These are phyloP conservation scores for Kentomonas sorsogonicus DNA, from an alignment of 208 protist species.

Conservation along the genomic window DNA sequence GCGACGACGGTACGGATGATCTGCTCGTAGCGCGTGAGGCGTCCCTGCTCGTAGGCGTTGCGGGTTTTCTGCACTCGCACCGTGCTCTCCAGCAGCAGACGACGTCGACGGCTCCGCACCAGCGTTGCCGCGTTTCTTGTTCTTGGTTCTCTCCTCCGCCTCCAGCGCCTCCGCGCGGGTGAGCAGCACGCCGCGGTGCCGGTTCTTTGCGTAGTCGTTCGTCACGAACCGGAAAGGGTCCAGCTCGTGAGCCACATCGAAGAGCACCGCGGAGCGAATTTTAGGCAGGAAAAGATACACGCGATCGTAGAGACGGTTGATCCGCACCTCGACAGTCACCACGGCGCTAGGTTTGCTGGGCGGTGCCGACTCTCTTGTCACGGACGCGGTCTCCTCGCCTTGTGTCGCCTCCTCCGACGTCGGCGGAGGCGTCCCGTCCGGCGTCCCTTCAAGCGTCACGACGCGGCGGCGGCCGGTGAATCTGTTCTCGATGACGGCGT, in stretches of 20 bases:
- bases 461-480: slow-evolving; percentile 32
- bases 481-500: slow-evolving; percentile 55
- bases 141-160: no score
- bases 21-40: slow-evolving; percentile 38
- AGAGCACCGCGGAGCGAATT: slow-evolving; percentile 33
- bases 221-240: slow-evolving; percentile 44
- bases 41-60: slow-evolving; percentile 66
- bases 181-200: background rate
- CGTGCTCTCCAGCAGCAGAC: slow-evolving; percentile 23
- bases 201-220: background rate
- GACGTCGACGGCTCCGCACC: background rate
- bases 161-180: no score
- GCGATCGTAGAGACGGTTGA: slow-evolving; percentile 53
- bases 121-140: background rate
- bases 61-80: slow-evolving; percentile 32
- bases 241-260: slow-evolving; percentile 41
- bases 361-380: background rate
- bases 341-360: slow-evolving; percentile 14
- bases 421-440: no score
- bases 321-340: slow-evolving; percentile 26
- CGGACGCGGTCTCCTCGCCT: background rate
- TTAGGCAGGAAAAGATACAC: slow-evolving; percentile 62
- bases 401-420: background rate
- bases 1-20: slow-evolving; percentile 29
- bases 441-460: slow-evolving; percentile 19